These are phyloP conservation scores for Alisma plantagoaquatica DNA, from an alignment of 106 monocot species.

Conservation along the genomic window DNA sequence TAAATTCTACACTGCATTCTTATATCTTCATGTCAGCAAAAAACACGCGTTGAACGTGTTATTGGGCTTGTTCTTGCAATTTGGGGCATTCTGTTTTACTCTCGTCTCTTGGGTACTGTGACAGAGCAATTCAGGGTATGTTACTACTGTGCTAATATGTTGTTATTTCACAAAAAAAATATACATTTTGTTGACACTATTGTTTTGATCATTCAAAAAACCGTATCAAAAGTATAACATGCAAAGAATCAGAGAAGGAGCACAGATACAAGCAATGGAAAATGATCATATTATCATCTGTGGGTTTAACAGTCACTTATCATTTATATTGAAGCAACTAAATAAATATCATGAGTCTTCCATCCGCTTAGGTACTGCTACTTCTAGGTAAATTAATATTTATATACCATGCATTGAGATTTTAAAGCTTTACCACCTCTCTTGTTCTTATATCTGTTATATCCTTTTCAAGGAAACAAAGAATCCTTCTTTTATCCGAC, in stretches of 20 bases:
- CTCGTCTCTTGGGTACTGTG: slow-evolving; percentile 84
- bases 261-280: slow-evolving; percentile 93
- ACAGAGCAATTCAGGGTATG: slow-evolving; percentile 95
- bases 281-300: slow-evolving; percentile 90
- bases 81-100: slow-evolving; percentile 95
- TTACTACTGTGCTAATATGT: neutral
- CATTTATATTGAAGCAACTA: slow-evolving; percentile 85
- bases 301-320: slow-evolving; percentile 88
- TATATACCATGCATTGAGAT: no score
- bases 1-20: no score
- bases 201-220: slow-evolving; percentile 5
- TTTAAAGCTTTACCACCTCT: no score
- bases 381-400: slow-evolving; percentile 64
- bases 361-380: slow-evolving; percentile 83
- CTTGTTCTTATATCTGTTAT: slow-evolving; percentile 6
- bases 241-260: slow-evolving; percentile 96
- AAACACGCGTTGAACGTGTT: slow-evolving; percentile 82
- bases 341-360: slow-evolving; percentile 89
- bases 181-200: neutral
- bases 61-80: slow-evolving; percentile 86
- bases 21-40: slow-evolving; percentile 98
- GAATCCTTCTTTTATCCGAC: slow-evolving; percentile 91
- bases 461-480: slow-evolving; percentile 76
- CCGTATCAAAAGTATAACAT: slow-evolving; percentile 57
- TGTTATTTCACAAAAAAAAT: neutral